Evolutionary conservation across 768 basidiomycete genomes (phyloP), one percentile per base, ranked within the genome.

Genomic region (Auriculariales sp.): DNA sequence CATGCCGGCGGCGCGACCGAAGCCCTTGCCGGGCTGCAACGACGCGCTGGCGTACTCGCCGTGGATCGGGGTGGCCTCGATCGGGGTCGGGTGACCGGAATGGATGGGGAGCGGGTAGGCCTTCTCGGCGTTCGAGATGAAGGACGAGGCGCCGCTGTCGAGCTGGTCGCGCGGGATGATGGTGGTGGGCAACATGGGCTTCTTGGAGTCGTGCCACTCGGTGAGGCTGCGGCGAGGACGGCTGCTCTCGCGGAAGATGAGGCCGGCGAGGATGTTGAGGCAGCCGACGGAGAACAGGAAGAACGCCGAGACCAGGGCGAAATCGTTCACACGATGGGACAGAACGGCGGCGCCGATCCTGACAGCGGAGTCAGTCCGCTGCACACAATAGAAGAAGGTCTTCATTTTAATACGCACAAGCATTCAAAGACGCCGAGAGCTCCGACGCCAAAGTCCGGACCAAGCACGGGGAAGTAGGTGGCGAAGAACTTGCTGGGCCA

Each of bases 251-350:
- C 79, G 77, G 72, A 79, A 85, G 61, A 83, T 73, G 55, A 87
- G 73, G 34, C 83, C 36, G 53, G 80, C 70, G 52, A 90, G 62
- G 56, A 90, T 79, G 68, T 94, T 90, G 49, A 94, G 65, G 64
- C 87, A 90, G n/a, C 90, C 91, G 51, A 94, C 59, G 47, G 88
- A 74, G 69, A 94, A 94, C 53, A 94, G 75, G 71, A 94, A 81
- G 72, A 93, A 93, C 44, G 84, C 89, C 3, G 89, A 73, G 54
- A 90, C 90, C 60, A 93, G 85, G 19, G 89, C 79, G 69, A 94
- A 93, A 53, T 77, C 79, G 58, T 89, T 81, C 52, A 91, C 87
- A 62, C 81, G 71, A 55, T 73, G 72, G 28, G 72, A 72, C 36
- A 77, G 66, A 46, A 74, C 68, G n/a, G 69, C 65, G 10, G 72